Evolutionary conservation across 352 stramenopile species (phyloP).

Genomic region (Pythium chondricola): DNA sequence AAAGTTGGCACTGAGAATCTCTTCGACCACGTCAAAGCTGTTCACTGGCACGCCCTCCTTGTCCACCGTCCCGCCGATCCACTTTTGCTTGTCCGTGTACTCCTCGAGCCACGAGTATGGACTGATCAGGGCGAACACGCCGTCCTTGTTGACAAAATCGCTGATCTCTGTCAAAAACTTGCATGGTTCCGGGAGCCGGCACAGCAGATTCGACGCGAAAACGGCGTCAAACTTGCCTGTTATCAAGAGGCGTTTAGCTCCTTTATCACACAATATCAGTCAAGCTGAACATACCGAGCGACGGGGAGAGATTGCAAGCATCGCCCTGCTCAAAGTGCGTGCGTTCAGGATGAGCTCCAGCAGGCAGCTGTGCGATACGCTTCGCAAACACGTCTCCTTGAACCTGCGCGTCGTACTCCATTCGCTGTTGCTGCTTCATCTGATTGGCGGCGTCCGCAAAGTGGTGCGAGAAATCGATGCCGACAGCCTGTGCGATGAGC

Average conservation of each 20-base stretch:
- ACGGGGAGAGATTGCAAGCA: slow-evolving; percentile 82
- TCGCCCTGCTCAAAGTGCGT: slow-evolving; percentile 91
- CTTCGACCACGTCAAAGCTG: slow-evolving; percentile 62
- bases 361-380: slow-evolving; percentile 56
- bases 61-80: slow-evolving; percentile 64
- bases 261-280: too few relatives aligned
- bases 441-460: slow-evolving; percentile 84
- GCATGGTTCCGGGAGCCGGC: slow-evolving; percentile 89
- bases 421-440: slow-evolving; percentile 77
- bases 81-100: slow-evolving; percentile 91
- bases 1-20: slow-evolving; percentile 57
- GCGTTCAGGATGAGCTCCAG: slow-evolving; percentile 36
- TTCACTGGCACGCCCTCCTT: slow-evolving; percentile 38
- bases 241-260: slow-evolving; percentile 46
- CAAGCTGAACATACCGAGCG: slow-evolving; percentile 35
- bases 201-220: slow-evolving; percentile 95
- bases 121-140: slow-evolving; percentile 92
- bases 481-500: slow-evolving; percentile 85
- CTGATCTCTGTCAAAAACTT: slow-evolving; percentile 86
- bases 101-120: slow-evolving; percentile 97
- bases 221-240: slow-evolving; percentile 92
- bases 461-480: slow-evolving; percentile 91
- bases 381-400: slow-evolving; percentile 79
- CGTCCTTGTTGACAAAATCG: slow-evolving; percentile 84
- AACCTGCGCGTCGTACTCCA: slow-evolving; percentile 85